phyloP scores from a whole-genome alignment of 1,284 basidiomycete species.

The Pulveroboletus sp. region DNA sequence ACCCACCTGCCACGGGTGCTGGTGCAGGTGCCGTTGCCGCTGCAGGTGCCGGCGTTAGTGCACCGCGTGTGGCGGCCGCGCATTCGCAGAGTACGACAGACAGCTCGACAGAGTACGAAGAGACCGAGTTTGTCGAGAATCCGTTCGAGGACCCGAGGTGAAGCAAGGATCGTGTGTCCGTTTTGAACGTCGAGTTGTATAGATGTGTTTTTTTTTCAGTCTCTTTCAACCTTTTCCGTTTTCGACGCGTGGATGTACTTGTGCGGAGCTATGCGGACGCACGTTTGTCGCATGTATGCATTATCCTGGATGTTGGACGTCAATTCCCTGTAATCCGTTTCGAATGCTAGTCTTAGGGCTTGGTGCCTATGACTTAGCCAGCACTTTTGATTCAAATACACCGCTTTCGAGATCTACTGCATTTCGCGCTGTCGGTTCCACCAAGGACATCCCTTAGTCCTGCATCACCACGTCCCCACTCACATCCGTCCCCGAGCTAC shows the following conservation, averaged over 20 bases:
- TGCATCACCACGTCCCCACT: slow-evolving; percentile 27
- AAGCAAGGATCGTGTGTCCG: neutral
- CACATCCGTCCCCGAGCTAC: neutral
- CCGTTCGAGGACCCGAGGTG: slow-evolving; percentile 25
- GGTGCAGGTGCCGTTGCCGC: neutral
- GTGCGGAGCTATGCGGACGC: neutral
- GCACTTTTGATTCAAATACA: neutral
- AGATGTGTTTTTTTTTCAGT: neutral
- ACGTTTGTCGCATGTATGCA: neutral
- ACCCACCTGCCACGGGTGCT: slow-evolving; percentile 22
- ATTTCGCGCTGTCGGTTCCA: neutral
- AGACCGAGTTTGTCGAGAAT: slow-evolving; percentile 30
- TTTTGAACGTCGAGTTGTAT: neutral
- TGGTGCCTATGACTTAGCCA: neutral
- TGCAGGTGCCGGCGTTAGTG: neutral
- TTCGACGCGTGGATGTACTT: neutral
- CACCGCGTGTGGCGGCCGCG: slow-evolving; percentile 8
- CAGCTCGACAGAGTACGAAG: slow-evolving; percentile 13
- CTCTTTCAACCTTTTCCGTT: neutral
- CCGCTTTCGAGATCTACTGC: neutral
- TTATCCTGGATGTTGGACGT: neutral
- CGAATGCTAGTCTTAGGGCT: neutral
- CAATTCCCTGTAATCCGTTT: neutral
- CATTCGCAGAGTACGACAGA: slow-evolving; percentile 18
- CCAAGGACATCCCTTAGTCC: slow-evolving; percentile 1